Percentiles rank a stretch among this genome's conserved stretches.
Conservation (phyloP, 2,329 filamentous ascomycete species). For the Cladobotryum protrusum region DNA sequence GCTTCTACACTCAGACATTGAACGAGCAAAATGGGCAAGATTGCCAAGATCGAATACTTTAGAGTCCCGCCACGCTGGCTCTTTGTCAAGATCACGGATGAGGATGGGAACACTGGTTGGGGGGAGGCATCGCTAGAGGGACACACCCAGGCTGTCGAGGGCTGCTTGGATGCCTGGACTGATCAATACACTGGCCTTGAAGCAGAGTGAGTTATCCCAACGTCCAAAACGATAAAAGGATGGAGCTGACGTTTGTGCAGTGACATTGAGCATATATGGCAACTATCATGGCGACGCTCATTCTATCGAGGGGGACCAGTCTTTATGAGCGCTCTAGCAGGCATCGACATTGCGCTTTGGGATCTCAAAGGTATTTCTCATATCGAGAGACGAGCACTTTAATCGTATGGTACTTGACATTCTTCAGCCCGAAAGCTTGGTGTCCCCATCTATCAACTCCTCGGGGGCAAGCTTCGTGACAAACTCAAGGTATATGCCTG, state of each 20-base stretch:
- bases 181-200: conserved; percentile 59
- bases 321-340: conserved; percentile 72
- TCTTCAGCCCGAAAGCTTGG: conserved; percentile 38
- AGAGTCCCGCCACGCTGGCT: conserved; percentile 69
- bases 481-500: conserved; percentile 69
- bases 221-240: no score
- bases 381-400: no score
- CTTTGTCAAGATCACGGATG: conserved; percentile 70
- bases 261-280: conserved; percentile 78
- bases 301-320: conserved; percentile 77
- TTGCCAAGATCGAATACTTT: conserved; percentile 59
- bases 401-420: conserved; percentile 6
- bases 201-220: conserved; percentile 50
- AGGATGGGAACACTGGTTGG: conserved; percentile 60
- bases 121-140: conserved; percentile 70
- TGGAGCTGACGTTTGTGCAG: conserved; percentile 29
- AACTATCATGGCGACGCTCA: conserved; percentile 60
- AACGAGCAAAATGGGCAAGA: conserved; percentile 23
- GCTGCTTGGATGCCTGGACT: conserved; percentile 61
- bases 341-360: conserved; percentile 76
- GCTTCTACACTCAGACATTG: no score
- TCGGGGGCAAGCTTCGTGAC: conserved; percentile 67
- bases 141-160: conserved; percentile 68
- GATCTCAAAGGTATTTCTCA: conserved; percentile 55
- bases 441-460: conserved; percentile 65